Base-by-base conservation (phyloP, 2,329 filamentous ascomycete species). In the Leptographium galeiforme region DNA sequence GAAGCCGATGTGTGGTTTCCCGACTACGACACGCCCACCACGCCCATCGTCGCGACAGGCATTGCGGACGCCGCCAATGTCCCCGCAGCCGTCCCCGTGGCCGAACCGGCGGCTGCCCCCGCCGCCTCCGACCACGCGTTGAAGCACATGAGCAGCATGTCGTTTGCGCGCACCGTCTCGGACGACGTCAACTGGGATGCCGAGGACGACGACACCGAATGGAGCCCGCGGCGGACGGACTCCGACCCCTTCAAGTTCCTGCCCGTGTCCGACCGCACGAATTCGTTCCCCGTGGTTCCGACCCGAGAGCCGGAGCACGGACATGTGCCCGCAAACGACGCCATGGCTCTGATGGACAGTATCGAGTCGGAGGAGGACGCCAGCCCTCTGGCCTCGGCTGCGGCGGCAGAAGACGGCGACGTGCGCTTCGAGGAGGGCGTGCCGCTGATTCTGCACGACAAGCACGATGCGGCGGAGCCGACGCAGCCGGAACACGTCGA, bases 361-460 rank as follows among this genome's bases (percentile, higher is more conserved):
- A 67, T 71, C 18, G 67, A 70, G 8, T 25, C 25, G 25, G 66
- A 69, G 14, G 68, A 72, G 8, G 72, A 70, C 4, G 64, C 74
- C 47, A 73, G 73, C 10, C 70, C 73, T 14, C 70, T 75, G 19
- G 57, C 64, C 1, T 66, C 70, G 13, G 70, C 70, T 39, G 69
- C 73, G 36, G 68, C 38, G 16, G 70, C 70, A 38, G 70, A 74
- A 40, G 69, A 68, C 25, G 68, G 70, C 1, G 77, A 84, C 32
- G 76, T 77, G 30, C 77, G 84, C 46, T 88, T 76, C 57, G 83
- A 86, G 55, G 85, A 89, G 67, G 84, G 84, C 0, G 55, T 88
- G 6, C 84, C 84, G 1, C 66, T 89, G 55, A 79, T 80, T 60
- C 51, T 59, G 0, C 70, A 72, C 19, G 64, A 69, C 49, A 53